A percentile compares a stretch with the other conserved stretches of the same genome.
Evolutionary conservation across 164 flowering plant species (phyloP).

Genomic region (Kingdonia uniflora): DNA sequence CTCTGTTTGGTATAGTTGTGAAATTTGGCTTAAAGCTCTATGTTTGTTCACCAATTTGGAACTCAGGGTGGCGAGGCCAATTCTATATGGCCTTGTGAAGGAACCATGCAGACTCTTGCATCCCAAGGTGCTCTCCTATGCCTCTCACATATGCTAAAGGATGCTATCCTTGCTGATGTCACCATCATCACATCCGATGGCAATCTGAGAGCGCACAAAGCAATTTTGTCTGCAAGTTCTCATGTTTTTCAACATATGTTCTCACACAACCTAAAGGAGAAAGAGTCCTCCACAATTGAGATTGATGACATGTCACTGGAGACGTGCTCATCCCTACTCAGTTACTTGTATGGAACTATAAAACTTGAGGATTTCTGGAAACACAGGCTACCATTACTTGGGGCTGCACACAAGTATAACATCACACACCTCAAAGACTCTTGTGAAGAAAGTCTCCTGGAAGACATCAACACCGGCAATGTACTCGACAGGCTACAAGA

Average conservation of each 20-base stretch:
- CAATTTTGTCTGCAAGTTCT: slow-evolving; percentile 71
- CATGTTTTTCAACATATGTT: slow-evolving; percentile 88
- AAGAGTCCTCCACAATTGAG: slow-evolving; percentile 62
- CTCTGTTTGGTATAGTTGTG: no score
- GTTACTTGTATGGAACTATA: slow-evolving; percentile 76
- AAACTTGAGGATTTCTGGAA: slow-evolving; percentile 80
- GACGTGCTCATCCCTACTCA: slow-evolving; percentile 59
- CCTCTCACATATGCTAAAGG: slow-evolving; percentile 80
- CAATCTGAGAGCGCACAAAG: slow-evolving; percentile 67
- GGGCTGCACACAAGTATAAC: slow-evolving; percentile 84
- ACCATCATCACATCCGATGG: slow-evolving; percentile 66
- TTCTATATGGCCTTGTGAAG: slow-evolving; percentile 69
- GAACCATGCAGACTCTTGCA: slow-evolving; percentile 37
- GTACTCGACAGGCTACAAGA: slow-evolving; percentile 88
- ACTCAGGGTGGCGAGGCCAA: slow-evolving; percentile 59
- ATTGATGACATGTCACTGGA: slow-evolving; percentile 78
- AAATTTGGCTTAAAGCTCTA: not conserved
- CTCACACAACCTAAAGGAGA: slow-evolving; percentile 66
- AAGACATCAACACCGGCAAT: slow-evolving; percentile 73
- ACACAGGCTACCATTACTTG: slow-evolving; percentile 64
- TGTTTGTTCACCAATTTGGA: not conserved
- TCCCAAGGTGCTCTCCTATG: slow-evolving; percentile 45
- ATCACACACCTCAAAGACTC: slow-evolving; percentile 61
- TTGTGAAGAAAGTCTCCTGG: slow-evolving; percentile 82
- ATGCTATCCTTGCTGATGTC: slow-evolving; percentile 71